Base-by-base conservation (phyloP, 345 rosid species). In the Lepidium aucheri region DNA sequence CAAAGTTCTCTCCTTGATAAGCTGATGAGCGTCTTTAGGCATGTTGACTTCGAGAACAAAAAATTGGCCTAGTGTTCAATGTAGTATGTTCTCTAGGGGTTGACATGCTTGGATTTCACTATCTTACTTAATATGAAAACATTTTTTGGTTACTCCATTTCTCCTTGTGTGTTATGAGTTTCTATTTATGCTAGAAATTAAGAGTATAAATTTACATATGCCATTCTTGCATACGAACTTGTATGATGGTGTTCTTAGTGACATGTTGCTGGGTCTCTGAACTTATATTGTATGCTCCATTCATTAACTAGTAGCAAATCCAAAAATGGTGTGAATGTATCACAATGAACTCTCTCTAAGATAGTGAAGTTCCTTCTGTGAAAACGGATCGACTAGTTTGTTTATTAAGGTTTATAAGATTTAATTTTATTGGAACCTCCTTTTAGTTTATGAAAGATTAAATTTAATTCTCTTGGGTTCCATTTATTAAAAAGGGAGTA, bases 261-360 rank as follows among this genome's bases (percentile, higher is more conserved):
- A 32, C 14, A 16, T 60, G 17, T 3, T 42, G 12, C 12, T 33
- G 41, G 9, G 9, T 44, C 42, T 18, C 5, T 46, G 54, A 8
- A 36, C 36, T 22, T 49, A 54, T 28, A 9, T 28, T 6, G 4
- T 46, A 15, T 17, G 11, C 17, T 54, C 11, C 11, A 5, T 17
- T 63, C 30, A 15, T 45, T 89, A 20, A 79, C 89, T 1, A 87
- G 82, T 61, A 79, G 96, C 87, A 90, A 89, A 80, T 84, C 94
- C 28, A 70, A 79, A 70, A 86, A 83, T 63, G 85, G 88, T 58
- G 43, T 85, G 11, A 93, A 88, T 95, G 98, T 90, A 52, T 17
- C n/a, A 9, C 5, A 12, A 42, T 9, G 47, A 63, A 39, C 22
- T 20, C 34, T 66, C 15, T 32, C 15, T 13, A 9, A n/a, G n/a